A percentile compares a stretch with the other conserved stretches of the same genome.
These are phyloP conservation scores for Trifolium subterraneum DNA, from an alignment of 306 rosid species.

Conservation along the genomic window DNA sequence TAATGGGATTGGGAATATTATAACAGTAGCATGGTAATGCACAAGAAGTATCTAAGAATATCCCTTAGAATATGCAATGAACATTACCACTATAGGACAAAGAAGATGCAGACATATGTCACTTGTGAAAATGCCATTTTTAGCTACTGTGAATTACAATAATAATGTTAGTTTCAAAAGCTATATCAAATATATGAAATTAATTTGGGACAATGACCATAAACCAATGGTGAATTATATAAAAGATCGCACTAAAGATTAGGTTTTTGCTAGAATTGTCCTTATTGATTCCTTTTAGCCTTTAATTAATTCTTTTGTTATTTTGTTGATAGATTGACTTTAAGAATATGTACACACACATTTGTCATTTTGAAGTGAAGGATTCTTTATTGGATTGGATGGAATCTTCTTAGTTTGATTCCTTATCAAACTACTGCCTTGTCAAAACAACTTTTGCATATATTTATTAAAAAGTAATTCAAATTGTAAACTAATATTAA, in stretches of 20 bases:
- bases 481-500: neutral
- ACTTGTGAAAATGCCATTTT: constrained; percentile 39
- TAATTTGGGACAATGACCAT: constrained; percentile 17
- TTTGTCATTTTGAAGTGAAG: constrained; percentile 7
- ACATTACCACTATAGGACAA: constrained; percentile 28
- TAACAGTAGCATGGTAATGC: constrained; percentile 1
- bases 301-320: neutral
- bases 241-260: constrained; percentile 1
- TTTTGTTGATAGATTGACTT: constrained; percentile 3
- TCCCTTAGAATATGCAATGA: constrained; percentile 46
- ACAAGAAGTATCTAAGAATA: constrained; percentile 41
- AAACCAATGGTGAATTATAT: constrained; percentile 28
- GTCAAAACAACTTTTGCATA: constrained; percentile 8
- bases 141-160: constrained; percentile 22
- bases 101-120: constrained; percentile 27
- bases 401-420: constrained; percentile 35
- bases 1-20: constrained; percentile 5
- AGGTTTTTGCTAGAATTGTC: constrained; percentile 18
- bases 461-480: neutral
- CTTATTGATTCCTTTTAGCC: neutral
- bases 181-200: neutral
- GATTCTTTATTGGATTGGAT: constrained; percentile 38
- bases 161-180: constrained; percentile 9
- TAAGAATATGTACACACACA: neutral
- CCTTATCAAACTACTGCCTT: neutral